Percentiles rank a stretch among this genome's conserved stretches.
These are phyloP conservation scores for Lasiodiplodia sp. DNA, from an alignment of 2,329 filamentous ascomycete species.

Conservation along the genomic window DNA sequence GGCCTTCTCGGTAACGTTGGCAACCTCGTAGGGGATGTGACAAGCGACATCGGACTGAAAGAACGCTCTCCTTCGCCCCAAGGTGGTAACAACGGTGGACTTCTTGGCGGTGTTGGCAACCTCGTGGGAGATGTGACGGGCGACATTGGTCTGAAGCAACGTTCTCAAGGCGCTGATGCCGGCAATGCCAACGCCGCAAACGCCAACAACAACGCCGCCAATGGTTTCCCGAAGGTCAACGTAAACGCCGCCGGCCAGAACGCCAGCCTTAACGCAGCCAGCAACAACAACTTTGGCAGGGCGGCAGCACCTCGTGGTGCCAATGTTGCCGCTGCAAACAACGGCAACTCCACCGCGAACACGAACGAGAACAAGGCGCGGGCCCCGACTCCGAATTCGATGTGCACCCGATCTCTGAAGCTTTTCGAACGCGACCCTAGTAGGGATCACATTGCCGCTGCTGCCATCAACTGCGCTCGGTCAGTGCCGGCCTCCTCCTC, in stretches of 20 bases:
- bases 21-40: background rate
- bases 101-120: background rate
- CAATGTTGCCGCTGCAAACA: background rate
- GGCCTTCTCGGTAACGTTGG: background rate
- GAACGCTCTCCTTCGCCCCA: background rate
- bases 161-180: background rate
- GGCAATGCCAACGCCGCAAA: background rate
- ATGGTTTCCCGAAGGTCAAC: background rate
- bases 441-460: conserved; percentile 2
- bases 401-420: conserved; percentile 6
- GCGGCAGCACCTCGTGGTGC: background rate
- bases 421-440: conserved; percentile 8
- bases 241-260: background rate
- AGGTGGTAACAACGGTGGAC: background rate
- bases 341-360: background rate
- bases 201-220: background rate
- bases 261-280: background rate
- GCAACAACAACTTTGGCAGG: background rate
- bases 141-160: background rate
- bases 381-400: background rate
- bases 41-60: background rate
- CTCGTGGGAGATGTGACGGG: background rate
- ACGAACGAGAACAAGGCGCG: background rate
- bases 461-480: conserved; percentile 19
- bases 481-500: conserved; percentile 4